phyloP scores from a whole-genome alignment of 1,284 basidiomycete species.

The Gomphus sp. region DNA sequence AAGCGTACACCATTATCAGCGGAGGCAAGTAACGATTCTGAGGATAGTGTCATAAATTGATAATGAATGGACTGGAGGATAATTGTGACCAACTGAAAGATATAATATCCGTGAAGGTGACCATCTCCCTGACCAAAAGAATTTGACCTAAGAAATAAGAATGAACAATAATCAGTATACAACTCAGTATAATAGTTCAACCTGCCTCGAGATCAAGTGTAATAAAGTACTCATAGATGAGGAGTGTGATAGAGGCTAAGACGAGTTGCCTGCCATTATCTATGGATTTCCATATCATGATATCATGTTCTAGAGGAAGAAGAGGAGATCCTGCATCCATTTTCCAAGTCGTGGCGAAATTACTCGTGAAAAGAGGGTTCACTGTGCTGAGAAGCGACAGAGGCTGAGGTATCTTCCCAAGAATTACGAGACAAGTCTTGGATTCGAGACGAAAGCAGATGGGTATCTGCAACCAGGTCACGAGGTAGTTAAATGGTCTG shows the following conservation, averaged over 20 bases:
- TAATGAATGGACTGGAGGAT: neutral
- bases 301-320: neutral
- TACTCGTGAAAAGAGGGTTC: too few species aligned
- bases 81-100: neutral
- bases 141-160: neutral
- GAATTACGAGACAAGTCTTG: too few species aligned
- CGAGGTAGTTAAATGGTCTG: too few species aligned
- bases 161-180: neutral
- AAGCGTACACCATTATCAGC: neutral
- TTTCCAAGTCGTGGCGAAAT: neutral
- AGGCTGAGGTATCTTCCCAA: too few species aligned
- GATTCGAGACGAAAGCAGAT: too few species aligned
- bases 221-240: neutral
- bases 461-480: too few species aligned
- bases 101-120: neutral
- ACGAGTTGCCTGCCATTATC: neutral
- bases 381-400: too few species aligned
- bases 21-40: neutral
- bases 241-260: neutral
- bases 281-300: neutral
- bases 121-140: neutral
- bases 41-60: neutral
- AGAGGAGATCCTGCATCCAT: neutral
- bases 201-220: neutral
- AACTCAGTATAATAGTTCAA: neutral